Base-by-base conservation (phyloP, 2,329 filamentous ascomycete species). In the Celoporthe dispersa region DNA sequence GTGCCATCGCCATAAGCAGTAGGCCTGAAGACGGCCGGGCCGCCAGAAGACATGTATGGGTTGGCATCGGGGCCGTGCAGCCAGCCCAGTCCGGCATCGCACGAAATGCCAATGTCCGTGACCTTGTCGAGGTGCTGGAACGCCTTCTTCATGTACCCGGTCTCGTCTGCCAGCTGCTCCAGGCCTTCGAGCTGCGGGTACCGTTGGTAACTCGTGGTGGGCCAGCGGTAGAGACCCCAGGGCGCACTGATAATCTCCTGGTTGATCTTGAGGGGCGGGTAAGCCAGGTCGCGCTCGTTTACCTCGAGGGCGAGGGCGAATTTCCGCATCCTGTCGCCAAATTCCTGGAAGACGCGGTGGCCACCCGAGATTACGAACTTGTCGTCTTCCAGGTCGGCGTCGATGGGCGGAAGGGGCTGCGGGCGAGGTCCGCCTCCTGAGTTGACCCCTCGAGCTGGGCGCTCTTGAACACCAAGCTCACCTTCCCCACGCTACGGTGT, bases 241-340 rank as follows among this genome's bases (percentile, higher is more conserved):
- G 89, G 90, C 51, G 87, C 83, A 3, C 83, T 81, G 39, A 88
- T 79, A 33, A 83, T 81, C 72, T 88, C 82, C 44, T 88, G 86
- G 8, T 83, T 79, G 6, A 81, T 81, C 74, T 91, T 91, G n/a
- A 82, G 74, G 1, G 87, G 87, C 9, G 89, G 88, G 33, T 81
- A 79, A 16, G 81, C 79, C 14, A 86, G 76, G 19, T 79, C 80
- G 53, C 79, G 78, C 75, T 91, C 87, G 68, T 87, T 85, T n/a
- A 92, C 83, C 75, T 92, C 90, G 71, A 92, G 88, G 33, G 88
- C 89, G 76, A 93, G 86, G 6, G 89, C 91, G 75, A 91, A 92
- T 67, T 85, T 85, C 37, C 82, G 80, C 68, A 93, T 90, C 68
- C 88, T 84, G 39, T 81, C 80, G 14, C 88, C 88, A 77, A 91